Evolutionary conservation across 2,329 filamentous ascomycete species (phyloP).

Genomic region (Amauroascus verrucosus): DNA sequence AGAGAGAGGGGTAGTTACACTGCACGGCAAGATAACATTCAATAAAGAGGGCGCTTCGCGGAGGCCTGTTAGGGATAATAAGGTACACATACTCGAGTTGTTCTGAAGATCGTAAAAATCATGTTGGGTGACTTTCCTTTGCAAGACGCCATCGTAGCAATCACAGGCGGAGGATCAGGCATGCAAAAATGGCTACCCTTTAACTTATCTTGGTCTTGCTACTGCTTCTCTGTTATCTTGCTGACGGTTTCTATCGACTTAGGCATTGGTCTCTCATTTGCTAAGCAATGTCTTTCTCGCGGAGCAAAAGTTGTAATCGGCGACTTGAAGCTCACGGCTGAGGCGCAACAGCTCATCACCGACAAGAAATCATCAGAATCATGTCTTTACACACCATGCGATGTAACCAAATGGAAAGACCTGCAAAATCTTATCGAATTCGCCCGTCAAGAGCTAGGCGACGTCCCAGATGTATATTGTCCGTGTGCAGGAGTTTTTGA

Average conservation of each 20-base stretch:
- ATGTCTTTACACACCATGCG: conserved; percentile 23
- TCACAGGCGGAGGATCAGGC: conserved; percentile 28
- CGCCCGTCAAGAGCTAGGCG: conserved; percentile 22
- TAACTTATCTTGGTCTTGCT: neutral
- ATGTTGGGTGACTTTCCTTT: conserved; percentile 23
- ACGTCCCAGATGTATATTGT: conserved; percentile 31
- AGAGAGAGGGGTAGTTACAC: no score
- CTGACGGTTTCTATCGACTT: neutral
- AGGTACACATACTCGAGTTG: neutral
- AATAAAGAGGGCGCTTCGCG: neutral
- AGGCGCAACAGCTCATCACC: conserved; percentile 21
- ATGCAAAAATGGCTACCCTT: neutral
- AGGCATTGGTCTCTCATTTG: conserved; percentile 27
- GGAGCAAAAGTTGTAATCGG: conserved; percentile 27
- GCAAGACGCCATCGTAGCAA: conserved; percentile 25
- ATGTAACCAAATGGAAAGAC: conserved; percentile 27
- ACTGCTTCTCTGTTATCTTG: no score
- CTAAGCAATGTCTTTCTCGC: conserved; percentile 17
- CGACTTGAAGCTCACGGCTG: conserved; percentile 26
- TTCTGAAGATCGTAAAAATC: neutral
- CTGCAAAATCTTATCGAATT: conserved; percentile 22
- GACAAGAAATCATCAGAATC: neutral
- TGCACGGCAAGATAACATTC: no score
- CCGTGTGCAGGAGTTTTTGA: conserved; percentile 34
- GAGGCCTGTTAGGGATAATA: neutral